Percentiles rank a stretch among this genome's conserved stretches.
These are phyloP conservation scores for Pseudonectria buxi DNA, from an alignment of 2,329 filamentous ascomycete species.

Conservation along the genomic window DNA sequence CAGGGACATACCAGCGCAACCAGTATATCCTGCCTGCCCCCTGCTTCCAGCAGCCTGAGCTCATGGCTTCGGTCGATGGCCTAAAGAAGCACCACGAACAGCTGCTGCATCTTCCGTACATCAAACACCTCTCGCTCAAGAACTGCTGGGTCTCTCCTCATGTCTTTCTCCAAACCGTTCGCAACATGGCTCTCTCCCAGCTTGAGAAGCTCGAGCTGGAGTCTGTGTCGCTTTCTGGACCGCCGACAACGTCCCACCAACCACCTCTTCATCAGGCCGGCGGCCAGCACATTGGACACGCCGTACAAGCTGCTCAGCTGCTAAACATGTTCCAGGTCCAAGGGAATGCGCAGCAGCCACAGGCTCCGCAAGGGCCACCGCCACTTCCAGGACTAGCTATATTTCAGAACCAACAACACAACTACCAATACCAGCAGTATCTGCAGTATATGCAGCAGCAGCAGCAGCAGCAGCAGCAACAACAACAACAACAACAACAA, in stretches of 20 bases:
- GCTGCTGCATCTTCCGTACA: slow-evolving; percentile 46
- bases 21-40: slow-evolving; percentile 57
- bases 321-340: slow-evolving; percentile 8
- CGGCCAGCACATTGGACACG: slow-evolving; percentile 2
- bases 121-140: slow-evolving; percentile 54
- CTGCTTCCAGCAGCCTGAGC: slow-evolving; percentile 30
- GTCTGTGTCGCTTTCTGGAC: slow-evolving; percentile 57
- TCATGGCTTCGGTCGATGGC: slow-evolving; percentile 24
- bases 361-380: no score
- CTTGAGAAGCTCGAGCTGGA: slow-evolving; percentile 52
- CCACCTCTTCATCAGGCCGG: slow-evolving; percentile 17
- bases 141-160: slow-evolving; percentile 64
- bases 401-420: no score
- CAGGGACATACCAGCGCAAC: slow-evolving; percentile 55
- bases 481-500: no score
- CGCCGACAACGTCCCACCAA: slow-evolving; percentile 24
- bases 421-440: no score
- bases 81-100: slow-evolving; percentile 27
- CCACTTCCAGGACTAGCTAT: no score
- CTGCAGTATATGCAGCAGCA: no score
- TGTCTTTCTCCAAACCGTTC: slow-evolving; percentile 46
- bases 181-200: slow-evolving; percentile 36
- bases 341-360: neutral
- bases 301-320: slow-evolving; percentile 1
- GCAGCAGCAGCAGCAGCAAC: no score